Evolutionary conservation across 495 filamentous ascomycete genomes (phyloP).

Genomic region (Sabuloglossum arenarium): DNA sequence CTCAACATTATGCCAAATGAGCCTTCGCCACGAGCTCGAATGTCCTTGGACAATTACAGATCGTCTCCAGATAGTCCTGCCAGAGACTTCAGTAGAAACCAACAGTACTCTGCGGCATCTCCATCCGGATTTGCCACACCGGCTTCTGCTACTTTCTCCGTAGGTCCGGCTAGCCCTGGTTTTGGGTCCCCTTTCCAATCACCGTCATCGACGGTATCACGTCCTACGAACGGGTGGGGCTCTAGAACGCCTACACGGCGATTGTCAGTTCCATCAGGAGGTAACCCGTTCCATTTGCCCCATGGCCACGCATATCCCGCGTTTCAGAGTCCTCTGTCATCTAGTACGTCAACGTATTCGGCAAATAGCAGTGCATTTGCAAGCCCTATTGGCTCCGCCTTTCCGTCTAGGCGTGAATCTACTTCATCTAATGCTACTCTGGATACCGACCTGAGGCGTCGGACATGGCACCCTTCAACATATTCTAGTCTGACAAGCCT

Average conservation of each 20-base stretch:
- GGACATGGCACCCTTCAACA: slow-evolving; percentile 80
- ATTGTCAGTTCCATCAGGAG: slow-evolving; percentile 4
- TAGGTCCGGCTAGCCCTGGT: slow-evolving; percentile 23
- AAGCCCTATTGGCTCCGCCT: slow-evolving; percentile 51
- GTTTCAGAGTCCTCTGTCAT: slow-evolving; percentile 34
- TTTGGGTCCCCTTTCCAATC: slow-evolving; percentile 18
- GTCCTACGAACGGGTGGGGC: background rate
- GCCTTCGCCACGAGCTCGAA: slow-evolving; percentile 28
- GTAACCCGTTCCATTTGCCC: slow-evolving; percentile 11
- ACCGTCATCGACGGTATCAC: slow-evolving; percentile 13
- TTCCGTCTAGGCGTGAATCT: slow-evolving; percentile 44
- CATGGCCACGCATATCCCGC: slow-evolving; percentile 33
- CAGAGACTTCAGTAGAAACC: slow-evolving; percentile 14
- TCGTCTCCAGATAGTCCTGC: slow-evolving; percentile 24
- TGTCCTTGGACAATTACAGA: slow-evolving; percentile 42
- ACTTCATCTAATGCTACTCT: slow-evolving; percentile 23
- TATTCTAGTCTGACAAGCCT: slow-evolving; percentile 28
- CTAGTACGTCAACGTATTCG: slow-evolving; percentile 33
- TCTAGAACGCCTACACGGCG: slow-evolving; percentile 2
- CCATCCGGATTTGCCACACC: slow-evolving; percentile 46
- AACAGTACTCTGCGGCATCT: slow-evolving; percentile 30
- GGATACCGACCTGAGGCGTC: slow-evolving; percentile 57
- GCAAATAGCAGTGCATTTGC: slow-evolving; percentile 34
- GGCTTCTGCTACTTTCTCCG: slow-evolving; percentile 53
- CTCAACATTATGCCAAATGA: slow-evolving; percentile 61